Percentiles rank a stretch among this genome's conserved stretches.
Evolutionary conservation across 768 basidiomycete genomes (phyloP).

Genomic region (Trametopsis cervina): DNA sequence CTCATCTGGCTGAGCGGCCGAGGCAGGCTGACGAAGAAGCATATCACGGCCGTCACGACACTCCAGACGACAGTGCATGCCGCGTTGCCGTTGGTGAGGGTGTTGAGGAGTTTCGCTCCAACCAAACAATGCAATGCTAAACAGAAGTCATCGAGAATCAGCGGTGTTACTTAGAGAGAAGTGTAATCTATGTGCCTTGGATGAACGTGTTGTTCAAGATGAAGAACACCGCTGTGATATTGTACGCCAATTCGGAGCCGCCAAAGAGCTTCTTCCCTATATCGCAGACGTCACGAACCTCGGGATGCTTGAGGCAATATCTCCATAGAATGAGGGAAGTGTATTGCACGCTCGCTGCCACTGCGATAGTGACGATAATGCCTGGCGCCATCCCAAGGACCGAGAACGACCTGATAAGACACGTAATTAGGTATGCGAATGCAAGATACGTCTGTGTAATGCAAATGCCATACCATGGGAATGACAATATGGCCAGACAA

Average conservation of each 20-base stretch:
- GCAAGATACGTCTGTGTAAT: background rate
- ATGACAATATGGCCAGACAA: conserved; percentile 31
- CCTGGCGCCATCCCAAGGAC: conserved; percentile 39
- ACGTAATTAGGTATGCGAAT: background rate
- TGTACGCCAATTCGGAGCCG: conserved; percentile 40
- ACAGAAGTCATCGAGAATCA: background rate
- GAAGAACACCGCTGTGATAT: conserved; percentile 44
- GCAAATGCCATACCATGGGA: conserved; percentile 15
- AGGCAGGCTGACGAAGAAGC: conserved; percentile 37
- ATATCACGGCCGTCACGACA: conserved; percentile 29
- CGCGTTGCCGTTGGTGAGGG: conserved; percentile 32
- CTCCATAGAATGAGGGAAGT: conserved; percentile 43
- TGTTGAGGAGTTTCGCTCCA: conserved; percentile 40
- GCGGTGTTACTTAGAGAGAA: background rate
- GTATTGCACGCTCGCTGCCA: conserved; percentile 34
- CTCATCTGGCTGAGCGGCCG: conserved; percentile 38
- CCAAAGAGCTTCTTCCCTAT: conserved; percentile 42
- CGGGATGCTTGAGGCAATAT: conserved; percentile 42
- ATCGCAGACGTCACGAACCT: conserved; percentile 44
- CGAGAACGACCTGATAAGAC: conserved; percentile 31
- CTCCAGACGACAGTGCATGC: conserved; percentile 35
- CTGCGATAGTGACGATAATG: conserved; percentile 33
- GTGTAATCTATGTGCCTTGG: conserved; percentile 28
- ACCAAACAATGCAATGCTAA: conserved; percentile 38
- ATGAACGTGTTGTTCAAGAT: conserved; percentile 51